Base-by-base conservation (phyloP, 2,329 filamentous ascomycete species). In the Acephala macrosclerotiorum region DNA sequence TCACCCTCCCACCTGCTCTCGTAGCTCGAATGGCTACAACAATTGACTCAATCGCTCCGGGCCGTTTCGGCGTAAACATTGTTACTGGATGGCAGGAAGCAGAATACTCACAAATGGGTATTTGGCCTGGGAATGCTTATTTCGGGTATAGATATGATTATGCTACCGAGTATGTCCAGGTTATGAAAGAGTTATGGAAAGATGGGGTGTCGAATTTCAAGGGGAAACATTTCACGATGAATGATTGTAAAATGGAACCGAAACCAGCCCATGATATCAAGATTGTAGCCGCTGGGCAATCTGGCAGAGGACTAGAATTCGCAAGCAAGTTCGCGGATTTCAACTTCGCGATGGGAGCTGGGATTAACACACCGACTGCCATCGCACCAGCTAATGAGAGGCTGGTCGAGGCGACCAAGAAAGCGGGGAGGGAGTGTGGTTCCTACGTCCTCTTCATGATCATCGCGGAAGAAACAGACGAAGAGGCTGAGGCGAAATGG, bases 401-500 rank as follows among this genome's bases (percentile, higher is more conserved):
- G 11, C 68, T 78, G 25, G 69, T 77, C 2, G 76, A 75, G 51
- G 76, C 75, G 9, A 70, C 70, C 12, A 58, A 69, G 53, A 73
- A 74, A 66, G 66, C 68, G 3, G 72, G 73, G 5, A 71, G 74
- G 20, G 75, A 78, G 51, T 75, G 77, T 18, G 75, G 76, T 56
- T 74, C 73, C n/a, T 77, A 76, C 64, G 73, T 75, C 1, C 67
- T 78, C 2, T 77, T 77, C 60, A 77, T 76, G 74, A 51, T 77
- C 26, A 77, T 77, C 56, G 72, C 75, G 18, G 76, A 75, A 25
- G 75, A 75, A 51, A 77, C 74, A 18, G 72, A 77, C 56, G 73
- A 75, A 65, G 65, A 61, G 9, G 75, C 75, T 6, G 67, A 73
- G 63, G 73, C 69, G 7, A 77, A 76, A 63, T 77, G 75, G 76